Evolutionary conservation across 169 alveolate genomes (phyloP), one percentile per base, ranked within the genome.

Genomic region (Eimeria nieschulzi): DNA sequence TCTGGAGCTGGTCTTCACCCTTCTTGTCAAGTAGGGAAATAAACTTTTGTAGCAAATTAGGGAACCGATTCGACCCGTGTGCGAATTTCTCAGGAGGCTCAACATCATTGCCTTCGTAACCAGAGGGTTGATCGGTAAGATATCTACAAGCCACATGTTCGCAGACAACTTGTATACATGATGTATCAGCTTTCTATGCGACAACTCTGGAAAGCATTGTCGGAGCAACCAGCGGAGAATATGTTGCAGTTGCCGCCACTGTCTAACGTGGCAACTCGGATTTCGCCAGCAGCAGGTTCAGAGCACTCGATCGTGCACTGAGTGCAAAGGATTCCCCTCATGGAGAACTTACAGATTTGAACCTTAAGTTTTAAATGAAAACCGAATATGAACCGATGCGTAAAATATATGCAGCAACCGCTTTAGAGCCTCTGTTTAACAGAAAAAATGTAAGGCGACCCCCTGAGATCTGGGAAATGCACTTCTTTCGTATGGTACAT

Each of bases 41-140:
- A 54, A 17, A 2, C 26, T 10, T 46, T 15, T 39, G 79, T 13
- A 26, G 21, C n/a, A 33, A 59, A 19, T 7, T 5, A 73, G 61
- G 0, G 3, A 2, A 19, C 12, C 51, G 23, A 59, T 6, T 59
- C 23, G 61, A 6, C 19, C 17, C 56, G 26, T 19, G 6, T 13
- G 25, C 21, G 3, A 13, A 5, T 59, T 8, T 12, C n/a, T 51
- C 76, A 80, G 88, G 92, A 76, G 92, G 76, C 76, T 86, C 83
- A 86, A 86, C 68, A 76, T 86, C 68, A 54, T 86, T 9, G 85
- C 92, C 23, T 86, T 86, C 66, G 76, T 86, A n/a, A 63, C 80
- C 39, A 54, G 92, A 51, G 92, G 79, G 26, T 33, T 86, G 66
- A 86, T 86, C 64, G 92, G 92, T 86, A 86, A 55, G 86, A 26